A percentile compares a stretch with the other conserved stretches of the same genome.
phyloP scores from a whole-genome alignment of 345 rosid genomes.

The Punica granatum region DNA sequence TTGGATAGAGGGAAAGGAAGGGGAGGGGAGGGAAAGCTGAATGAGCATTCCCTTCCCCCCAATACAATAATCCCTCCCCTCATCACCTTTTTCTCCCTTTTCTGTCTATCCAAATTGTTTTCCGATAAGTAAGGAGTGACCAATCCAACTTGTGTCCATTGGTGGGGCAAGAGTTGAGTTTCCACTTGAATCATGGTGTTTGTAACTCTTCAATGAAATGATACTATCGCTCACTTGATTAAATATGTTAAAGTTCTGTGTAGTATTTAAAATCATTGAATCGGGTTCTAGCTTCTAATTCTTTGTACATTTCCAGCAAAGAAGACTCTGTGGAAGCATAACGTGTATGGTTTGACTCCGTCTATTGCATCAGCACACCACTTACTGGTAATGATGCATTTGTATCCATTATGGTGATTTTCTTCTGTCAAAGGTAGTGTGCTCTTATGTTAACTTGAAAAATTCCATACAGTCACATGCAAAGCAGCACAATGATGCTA shows the following conservation, averaged over 20 bases:
- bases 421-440: background rate
- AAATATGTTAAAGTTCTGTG: background rate
- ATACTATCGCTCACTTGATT: background rate
- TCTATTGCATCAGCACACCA: slow-evolving; percentile 68
- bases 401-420: slow-evolving; percentile 3
- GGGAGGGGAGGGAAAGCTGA: too few relatives aligned
- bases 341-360: slow-evolving; percentile 72
- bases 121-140: too few relatives aligned
- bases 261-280: background rate
- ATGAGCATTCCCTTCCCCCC: too few relatives aligned
- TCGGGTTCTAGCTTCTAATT: background rate
- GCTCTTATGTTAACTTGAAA: slow-evolving; percentile 7
- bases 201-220: background rate
- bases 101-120: too few relatives aligned
- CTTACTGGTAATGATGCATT: slow-evolving; percentile 47
- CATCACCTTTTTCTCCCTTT: too few relatives aligned
- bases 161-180: background rate
- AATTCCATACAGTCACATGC: slow-evolving; percentile 54
- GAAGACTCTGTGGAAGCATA: slow-evolving; percentile 71
- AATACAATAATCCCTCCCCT: too few relatives aligned
- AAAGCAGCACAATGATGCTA: slow-evolving; percentile 39
- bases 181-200: background rate
- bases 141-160: background rate
- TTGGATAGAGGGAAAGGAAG: too few relatives aligned
- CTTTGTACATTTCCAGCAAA: slow-evolving; percentile 42